phyloP scores from a whole-genome alignment of 208 protist genomes.

The Crithidia fasciculata region DNA sequence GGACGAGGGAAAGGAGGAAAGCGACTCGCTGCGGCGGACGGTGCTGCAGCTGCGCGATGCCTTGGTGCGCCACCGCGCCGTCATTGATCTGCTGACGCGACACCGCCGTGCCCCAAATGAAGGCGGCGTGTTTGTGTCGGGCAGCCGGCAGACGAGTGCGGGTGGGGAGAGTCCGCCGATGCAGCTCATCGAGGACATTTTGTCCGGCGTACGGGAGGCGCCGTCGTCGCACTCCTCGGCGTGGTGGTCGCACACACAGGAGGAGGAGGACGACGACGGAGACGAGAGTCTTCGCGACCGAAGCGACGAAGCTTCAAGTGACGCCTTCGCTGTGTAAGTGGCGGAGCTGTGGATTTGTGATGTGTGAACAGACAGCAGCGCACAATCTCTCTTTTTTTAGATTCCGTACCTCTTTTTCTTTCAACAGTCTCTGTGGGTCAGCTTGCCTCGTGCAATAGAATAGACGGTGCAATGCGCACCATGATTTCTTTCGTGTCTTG shows the following conservation, averaged over 20 bases:
- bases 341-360: not conserved
- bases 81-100: constrained; percentile 53
- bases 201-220: constrained; percentile 34
- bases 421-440: too few species aligned
- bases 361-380: not conserved
- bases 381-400: too few species aligned
- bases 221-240: constrained; percentile 14
- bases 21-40: constrained; percentile 34
- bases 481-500: too few species aligned
- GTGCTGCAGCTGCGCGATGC: constrained; percentile 48
- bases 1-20: constrained; percentile 35
- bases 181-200: constrained; percentile 46
- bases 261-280: constrained; percentile 5
- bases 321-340: not conserved
- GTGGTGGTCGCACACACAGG: not conserved
- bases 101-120: constrained; percentile 8
- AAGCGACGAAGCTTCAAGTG: constrained; percentile 5
- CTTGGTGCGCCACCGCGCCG: constrained; percentile 52
- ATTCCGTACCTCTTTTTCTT: too few species aligned
- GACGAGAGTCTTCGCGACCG: not conserved
- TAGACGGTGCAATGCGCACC: too few species aligned
- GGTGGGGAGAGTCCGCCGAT: constrained; percentile 11
- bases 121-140: not conserved
- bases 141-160: not conserved
- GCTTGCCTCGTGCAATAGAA: too few species aligned